Conservation (phyloP, 345 rosid species). For the Eucalyptus virginea region DNA sequence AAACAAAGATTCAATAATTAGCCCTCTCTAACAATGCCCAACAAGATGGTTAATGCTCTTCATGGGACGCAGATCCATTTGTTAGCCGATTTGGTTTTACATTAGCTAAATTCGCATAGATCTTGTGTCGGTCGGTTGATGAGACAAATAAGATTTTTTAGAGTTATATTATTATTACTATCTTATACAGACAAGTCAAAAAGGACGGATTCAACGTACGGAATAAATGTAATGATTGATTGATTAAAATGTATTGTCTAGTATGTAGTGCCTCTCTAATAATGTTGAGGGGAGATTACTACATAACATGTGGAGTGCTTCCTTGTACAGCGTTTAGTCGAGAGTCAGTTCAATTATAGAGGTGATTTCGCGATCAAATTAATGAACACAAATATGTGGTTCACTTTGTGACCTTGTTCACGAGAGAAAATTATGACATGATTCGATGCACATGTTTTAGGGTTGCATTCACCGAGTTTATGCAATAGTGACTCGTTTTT, state of each 20-base stretch:
- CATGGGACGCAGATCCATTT: neutral
- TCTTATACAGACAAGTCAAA: neutral
- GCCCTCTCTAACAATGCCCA: neutral
- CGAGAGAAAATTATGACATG: neutral
- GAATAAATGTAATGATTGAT: neutral
- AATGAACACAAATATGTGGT: neutral
- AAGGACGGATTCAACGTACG: neutral
- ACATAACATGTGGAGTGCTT: neutral
- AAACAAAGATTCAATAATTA: neutral
- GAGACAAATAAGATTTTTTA: neutral
- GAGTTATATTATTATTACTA: neutral
- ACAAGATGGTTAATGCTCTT: neutral
- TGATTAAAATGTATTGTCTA: neutral
- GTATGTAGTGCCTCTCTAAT: neutral
- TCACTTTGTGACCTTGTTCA: neutral
- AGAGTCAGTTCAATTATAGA: neutral
- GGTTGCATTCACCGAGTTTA: neutral
- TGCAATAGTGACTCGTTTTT: neutral
- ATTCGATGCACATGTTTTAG: neutral
- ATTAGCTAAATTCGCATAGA: neutral
- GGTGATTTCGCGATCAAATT: neutral
- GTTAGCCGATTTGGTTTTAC: neutral
- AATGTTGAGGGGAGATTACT: neutral
- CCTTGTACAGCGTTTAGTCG: neutral
- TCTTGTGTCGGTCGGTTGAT: neutral